A percentile compares a stretch with the other conserved stretches of the same genome.
These are phyloP conservation scores for Saturnispora hagleri DNA, from an alignment of 805 yeast genomes.

Conservation along the genomic window DNA sequence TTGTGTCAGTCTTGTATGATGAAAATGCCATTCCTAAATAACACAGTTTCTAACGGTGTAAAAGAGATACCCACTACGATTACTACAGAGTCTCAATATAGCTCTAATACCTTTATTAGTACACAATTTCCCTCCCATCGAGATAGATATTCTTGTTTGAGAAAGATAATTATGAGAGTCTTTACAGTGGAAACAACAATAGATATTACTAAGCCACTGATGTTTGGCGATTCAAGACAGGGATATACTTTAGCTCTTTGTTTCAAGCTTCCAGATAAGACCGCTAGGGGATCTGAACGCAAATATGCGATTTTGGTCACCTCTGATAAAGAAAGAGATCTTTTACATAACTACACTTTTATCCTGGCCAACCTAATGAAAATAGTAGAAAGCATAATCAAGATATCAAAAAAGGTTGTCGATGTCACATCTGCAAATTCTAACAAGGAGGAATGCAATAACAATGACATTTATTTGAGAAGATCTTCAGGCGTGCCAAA, in stretches of 20 bases:
- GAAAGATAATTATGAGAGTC: constrained; percentile 52
- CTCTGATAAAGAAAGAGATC: constrained; percentile 41
- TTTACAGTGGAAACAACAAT: constrained; percentile 58
- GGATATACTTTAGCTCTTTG: constrained; percentile 54
- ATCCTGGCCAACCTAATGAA: constrained; percentile 33
- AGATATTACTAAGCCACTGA: constrained; percentile 51
- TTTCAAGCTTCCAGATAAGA: constrained; percentile 52
- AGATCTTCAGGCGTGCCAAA: constrained; percentile 41
- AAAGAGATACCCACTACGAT: constrained; percentile 8
- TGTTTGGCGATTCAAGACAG: constrained; percentile 50
- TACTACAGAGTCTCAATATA: constrained; percentile 8
- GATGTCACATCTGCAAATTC: constrained; percentile 10
- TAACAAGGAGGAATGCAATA: constrained; percentile 21
- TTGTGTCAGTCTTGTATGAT: constrained; percentile 54
- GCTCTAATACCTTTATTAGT: constrained; percentile 31
- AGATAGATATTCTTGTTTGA: constrained; percentile 42
- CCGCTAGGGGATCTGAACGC: constrained; percentile 69
- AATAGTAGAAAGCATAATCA: constrained; percentile 33
- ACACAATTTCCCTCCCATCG: constrained; percentile 54
- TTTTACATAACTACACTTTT: constrained; percentile 48
- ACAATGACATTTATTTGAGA: constrained; percentile 47
- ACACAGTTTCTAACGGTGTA: not conserved
- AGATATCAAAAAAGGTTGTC: constrained; percentile 17
- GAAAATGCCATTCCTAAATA: constrained; percentile 8
- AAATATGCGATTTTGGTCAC: constrained; percentile 54